These are phyloP conservation scores for Pistacia atlantica DNA, from an alignment of 345 rosid genomes.

Conservation along the genomic window DNA sequence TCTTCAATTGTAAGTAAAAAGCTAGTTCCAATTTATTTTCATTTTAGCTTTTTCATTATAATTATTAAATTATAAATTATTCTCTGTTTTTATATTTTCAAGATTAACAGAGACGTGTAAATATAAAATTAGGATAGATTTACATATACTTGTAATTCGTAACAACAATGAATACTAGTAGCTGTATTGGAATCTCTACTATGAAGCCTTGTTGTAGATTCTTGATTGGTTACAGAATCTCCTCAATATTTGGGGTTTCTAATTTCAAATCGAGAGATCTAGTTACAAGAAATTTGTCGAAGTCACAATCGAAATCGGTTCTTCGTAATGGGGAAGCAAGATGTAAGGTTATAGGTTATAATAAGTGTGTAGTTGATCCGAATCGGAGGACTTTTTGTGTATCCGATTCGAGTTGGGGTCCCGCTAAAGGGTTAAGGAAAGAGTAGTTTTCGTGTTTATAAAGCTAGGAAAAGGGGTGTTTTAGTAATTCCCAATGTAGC, in stretches of 20 bases:
- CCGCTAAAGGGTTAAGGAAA: conserved; percentile 32
- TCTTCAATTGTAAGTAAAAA: conserved; percentile 38
- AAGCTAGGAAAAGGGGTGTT: conserved; percentile 56
- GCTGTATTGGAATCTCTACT: conserved; percentile 62
- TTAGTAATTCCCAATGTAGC: conserved; percentile 74
- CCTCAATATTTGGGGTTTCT: conserved; percentile 58
- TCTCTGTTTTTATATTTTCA: conserved; percentile 36
- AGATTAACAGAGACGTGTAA: conserved; percentile 36
- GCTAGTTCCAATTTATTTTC: not conserved
- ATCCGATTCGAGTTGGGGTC: conserved; percentile 54
- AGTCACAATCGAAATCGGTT: conserved; percentile 38
- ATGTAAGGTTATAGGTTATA: conserved; percentile 34
- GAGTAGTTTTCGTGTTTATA: conserved; percentile 29
- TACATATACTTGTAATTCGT: not conserved
- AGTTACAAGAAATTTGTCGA: conserved; percentile 54
- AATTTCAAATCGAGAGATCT: conserved; percentile 31
- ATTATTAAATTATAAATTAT: not conserved
- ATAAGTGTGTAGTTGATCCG: conserved; percentile 29
- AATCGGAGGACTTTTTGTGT: conserved; percentile 60
- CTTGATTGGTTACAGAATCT: conserved; percentile 52
- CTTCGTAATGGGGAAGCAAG: conserved; percentile 30
- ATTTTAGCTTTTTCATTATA: not conserved
- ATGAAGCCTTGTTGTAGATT: conserved; percentile 85
- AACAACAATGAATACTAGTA: conserved; percentile 48
- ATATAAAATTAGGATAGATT: not conserved